A percentile compares a stretch with the other conserved stretches of the same genome.
Evolutionary conservation across 306 rosid species (phyloP).

Genomic region (Carpinus viminea): DNA sequence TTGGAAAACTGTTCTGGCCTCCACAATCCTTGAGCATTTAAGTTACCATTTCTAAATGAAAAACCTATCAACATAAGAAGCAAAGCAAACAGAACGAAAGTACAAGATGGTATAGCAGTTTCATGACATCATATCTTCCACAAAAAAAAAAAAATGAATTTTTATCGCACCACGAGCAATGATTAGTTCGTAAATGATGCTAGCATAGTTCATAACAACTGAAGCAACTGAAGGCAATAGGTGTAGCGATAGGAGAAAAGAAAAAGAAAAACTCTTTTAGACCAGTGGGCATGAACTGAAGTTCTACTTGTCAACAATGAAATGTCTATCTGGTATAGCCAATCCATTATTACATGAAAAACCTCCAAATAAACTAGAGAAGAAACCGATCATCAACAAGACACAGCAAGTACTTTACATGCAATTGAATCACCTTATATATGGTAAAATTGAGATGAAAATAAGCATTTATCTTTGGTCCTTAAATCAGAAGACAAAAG

Average conservation of each 20-base stretch:
- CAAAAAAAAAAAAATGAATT: constrained; percentile 17
- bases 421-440: not conserved
- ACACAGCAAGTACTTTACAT: not conserved
- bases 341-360: not conserved
- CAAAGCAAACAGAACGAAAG: constrained; percentile 22
- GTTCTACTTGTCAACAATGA: too few species aligned
- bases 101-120: constrained; percentile 7
- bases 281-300: too few species aligned
- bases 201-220: too few species aligned
- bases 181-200: too few species aligned
- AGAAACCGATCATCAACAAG: not conserved
- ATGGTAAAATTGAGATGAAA: not conserved
- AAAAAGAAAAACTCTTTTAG: too few species aligned
- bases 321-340: too few species aligned
- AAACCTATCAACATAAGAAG: not conserved
- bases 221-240: too few species aligned
- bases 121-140: constrained; percentile 19
- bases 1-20: constrained; percentile 17
- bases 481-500: not conserved
- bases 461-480: not conserved
- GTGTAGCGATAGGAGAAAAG: too few species aligned
- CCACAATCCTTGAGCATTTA: constrained; percentile 25
- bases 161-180: too few species aligned
- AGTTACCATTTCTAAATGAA: constrained; percentile 7
- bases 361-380: not conserved